These are phyloP conservation scores for Talaromyces sp. DNA, from an alignment of 2,329 filamentous ascomycete genomes.

Conservation along the genomic window DNA sequence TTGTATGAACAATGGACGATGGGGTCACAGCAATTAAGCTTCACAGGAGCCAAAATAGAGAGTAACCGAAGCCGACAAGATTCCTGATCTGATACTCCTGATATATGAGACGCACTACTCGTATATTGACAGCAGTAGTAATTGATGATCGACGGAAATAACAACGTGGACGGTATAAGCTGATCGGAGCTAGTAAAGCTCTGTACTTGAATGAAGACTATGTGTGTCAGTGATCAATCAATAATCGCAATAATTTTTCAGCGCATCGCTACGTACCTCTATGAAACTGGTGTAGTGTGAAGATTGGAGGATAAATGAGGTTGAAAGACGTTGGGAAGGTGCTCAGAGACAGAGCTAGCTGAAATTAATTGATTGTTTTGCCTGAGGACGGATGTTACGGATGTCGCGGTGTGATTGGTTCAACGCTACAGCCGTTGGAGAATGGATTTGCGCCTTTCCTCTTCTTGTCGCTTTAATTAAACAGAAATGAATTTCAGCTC, in stretches of 20 bases:
- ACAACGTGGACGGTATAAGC: constrained; percentile 16
- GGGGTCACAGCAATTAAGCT: not conserved
- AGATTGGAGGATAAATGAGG: not conserved
- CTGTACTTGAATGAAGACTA: not conserved
- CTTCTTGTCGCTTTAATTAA: not conserved
- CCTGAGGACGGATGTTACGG: constrained; percentile 2
- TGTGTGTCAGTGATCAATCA: not conserved
- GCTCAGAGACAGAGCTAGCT: not conserved
- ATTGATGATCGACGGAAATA: constrained; percentile 12
- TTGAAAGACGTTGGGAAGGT: not conserved
- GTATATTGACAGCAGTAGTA: not conserved
- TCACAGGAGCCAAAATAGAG: not conserved
- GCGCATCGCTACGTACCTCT: not conserved
- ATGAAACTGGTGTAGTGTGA: not conserved
- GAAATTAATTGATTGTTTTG: constrained; percentile 5
- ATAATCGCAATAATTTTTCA: not conserved
- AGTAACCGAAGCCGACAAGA: not conserved
- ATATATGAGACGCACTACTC: not conserved
- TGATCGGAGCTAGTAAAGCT: not conserved
- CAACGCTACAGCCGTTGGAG: not conserved
- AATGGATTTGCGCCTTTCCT: not conserved
- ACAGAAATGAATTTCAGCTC: too few relatives aligned
- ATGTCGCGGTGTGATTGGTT: not conserved
- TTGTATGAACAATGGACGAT: constrained; percentile 1
- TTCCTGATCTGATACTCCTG: not conserved